Evolutionary conservation across 805 yeast genomes (phyloP), one percentile per base, ranked within the genome.

Genomic region (Starmerella roubikii): DNA sequence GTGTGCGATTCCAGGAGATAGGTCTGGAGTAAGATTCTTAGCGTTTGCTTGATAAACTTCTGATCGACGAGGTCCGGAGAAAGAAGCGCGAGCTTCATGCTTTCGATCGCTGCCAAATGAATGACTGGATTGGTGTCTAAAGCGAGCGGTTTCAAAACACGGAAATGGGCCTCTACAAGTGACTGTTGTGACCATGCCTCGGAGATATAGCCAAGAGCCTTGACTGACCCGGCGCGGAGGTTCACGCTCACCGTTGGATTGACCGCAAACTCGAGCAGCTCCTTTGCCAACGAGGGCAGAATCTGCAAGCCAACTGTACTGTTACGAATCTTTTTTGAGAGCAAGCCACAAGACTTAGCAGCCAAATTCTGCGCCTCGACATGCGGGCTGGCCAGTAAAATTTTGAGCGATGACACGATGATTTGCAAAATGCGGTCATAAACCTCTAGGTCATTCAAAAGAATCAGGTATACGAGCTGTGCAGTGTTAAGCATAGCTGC

Each of bases 101-200:
- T 70, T 34, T 69, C 69, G 48, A 85, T 55, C 1, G 88, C 67
- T 67, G 85, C 78, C 39, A 72, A 68, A 54, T 82, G 86, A 15
- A 91, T 85, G 1, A 72, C 61, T 0, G 95, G 94, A 54, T 86
- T 88, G 0, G 94, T 86, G 56, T 88, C 97, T 17, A 61, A 61
- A 3, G 76, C 56, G 22, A 88, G 63, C 13, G 80, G 75, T 28
- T 68, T 28, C 7, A 40, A 59, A 54, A 24, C 54, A 65, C 32
- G 33, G 38, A 35, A 42, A 22, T 39, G 17, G 2, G 41, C 42
- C 17, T 46, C 47, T 4, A 43, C 20, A 5, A 46, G 38, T 3
- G 39, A 20, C 6, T 16, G 18, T 6, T 33, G 38, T 1, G 49
- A 34, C 31, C 41, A 24, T 41, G 60, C 62, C 35, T 62, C 62